Conservation (phyloP, 768 basidiomycete species). For the Sarcomyxa edulis region DNA sequence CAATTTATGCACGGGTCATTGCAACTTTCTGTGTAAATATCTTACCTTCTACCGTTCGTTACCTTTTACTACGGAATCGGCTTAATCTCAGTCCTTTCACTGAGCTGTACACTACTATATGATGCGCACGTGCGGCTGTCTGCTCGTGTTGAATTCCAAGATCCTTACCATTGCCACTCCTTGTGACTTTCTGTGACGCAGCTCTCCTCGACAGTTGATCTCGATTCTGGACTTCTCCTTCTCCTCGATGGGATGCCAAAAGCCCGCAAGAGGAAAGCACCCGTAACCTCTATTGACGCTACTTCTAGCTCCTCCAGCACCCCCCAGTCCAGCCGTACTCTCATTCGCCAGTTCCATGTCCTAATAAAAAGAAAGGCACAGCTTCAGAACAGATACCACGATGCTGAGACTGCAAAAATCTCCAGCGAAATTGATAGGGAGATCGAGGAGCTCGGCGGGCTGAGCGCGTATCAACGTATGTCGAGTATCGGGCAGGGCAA, state of each 20-base stretch:
- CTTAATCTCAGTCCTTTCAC: too few species aligned
- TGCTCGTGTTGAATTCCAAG: too few species aligned
- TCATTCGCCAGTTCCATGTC: conserved; percentile 79
- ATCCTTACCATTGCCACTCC: too few species aligned
- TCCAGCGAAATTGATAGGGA: conserved; percentile 52
- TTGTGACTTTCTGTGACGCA: too few species aligned
- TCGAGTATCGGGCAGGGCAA: conserved; percentile 74
- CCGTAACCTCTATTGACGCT: conserved; percentile 28
- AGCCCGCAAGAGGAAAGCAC: conserved; percentile 36
- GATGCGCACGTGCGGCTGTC: too few species aligned
- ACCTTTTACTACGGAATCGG: too few species aligned
- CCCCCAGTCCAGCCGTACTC: conserved; percentile 56
- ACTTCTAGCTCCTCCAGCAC: conserved; percentile 37
- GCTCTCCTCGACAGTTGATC: not conserved
- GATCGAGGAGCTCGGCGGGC: conserved; percentile 68
- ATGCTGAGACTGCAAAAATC: conserved; percentile 21
- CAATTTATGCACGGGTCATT: not conserved
- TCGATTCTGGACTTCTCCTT: too few species aligned
- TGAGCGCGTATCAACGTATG: conserved; percentile 79
- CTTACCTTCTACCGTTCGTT: not conserved
- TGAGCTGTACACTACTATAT: too few species aligned
- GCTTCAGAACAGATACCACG: conserved; percentile 29
- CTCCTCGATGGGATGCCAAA: conserved; percentile 36
- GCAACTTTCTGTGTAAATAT: not conserved
- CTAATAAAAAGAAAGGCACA: conserved; percentile 66